Conservation (phyloP, 768 basidiomycete genomes). For the Antrodiella citrinella region DNA sequence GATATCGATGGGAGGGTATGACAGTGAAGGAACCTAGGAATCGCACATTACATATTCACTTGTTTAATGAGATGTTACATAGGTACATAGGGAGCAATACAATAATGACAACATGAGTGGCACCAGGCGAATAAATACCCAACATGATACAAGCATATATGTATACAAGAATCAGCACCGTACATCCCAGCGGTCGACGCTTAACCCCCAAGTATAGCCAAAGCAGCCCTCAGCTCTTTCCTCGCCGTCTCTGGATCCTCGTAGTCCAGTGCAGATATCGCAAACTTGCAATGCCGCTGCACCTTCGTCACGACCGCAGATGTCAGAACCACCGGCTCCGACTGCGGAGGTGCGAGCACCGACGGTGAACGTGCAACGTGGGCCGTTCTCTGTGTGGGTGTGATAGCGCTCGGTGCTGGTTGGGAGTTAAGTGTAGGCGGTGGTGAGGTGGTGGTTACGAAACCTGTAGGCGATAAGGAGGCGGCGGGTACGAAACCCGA, state of each 20-base stretch:
- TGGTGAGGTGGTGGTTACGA: background rate
- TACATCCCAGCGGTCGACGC: background rate
- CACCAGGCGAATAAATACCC: background rate
- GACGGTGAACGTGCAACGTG: background rate
- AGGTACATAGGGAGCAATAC: too few relatives aligned
- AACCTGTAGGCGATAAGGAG: constrained; percentile 2
- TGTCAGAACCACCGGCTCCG: constrained; percentile 39
- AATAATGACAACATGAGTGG: background rate
- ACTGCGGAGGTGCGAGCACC: background rate
- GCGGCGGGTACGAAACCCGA: background rate
- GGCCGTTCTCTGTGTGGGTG: background rate
- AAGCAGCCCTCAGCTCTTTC: constrained; percentile 72
- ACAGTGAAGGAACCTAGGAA: background rate
- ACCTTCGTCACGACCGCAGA: constrained; percentile 60
- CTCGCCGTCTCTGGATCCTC: constrained; percentile 86
- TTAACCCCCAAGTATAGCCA: constrained; percentile 56
- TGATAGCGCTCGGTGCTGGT: background rate
- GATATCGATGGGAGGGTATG: background rate
- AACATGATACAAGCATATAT: background rate
- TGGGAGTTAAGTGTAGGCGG: constrained; percentile 1
- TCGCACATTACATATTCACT: too few relatives aligned
- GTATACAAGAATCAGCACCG: background rate
- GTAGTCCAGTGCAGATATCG: constrained; percentile 92
- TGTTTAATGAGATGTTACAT: too few relatives aligned
- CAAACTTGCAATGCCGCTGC: constrained; percentile 90